phyloP scores from a whole-genome alignment of 2,329 filamentous ascomycete species.

The Hypoxylon rubiginosum region DNA sequence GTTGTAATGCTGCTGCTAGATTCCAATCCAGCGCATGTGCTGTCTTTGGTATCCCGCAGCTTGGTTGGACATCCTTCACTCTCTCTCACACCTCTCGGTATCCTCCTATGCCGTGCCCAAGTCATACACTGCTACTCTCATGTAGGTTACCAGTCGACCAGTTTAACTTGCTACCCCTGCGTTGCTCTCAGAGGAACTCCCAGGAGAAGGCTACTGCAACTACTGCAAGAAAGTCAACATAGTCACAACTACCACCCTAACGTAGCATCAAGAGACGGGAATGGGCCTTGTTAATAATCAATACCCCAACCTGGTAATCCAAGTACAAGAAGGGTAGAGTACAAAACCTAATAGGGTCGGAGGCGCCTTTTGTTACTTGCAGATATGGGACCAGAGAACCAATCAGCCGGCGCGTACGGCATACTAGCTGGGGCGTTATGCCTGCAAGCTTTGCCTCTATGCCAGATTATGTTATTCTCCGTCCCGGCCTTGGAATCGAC shows the following conservation, averaged over 20 bases:
- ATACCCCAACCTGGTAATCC: conserved; percentile 39
- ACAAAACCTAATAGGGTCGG: conserved; percentile 30
- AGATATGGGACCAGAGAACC: conserved; percentile 18
- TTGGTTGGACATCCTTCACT: conserved; percentile 17
- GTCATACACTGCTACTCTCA: conserved; percentile 7
- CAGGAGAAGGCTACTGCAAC: conserved; percentile 4
- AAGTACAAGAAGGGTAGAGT: conserved; percentile 37
- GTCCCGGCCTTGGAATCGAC: conserved; percentile 12
- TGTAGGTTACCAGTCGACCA: conserved; percentile 10
- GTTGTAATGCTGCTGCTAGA: conserved; percentile 16
- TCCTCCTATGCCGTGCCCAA: conserved; percentile 26
- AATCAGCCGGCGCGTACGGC: conserved; percentile 15
- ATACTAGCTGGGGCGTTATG: conserved; percentile 7
- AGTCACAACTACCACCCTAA: conserved; percentile 39
- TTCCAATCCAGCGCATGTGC: conserved; percentile 20
- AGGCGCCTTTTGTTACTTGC: conserved; percentile 27
- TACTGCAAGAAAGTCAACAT: conserved; percentile 35
- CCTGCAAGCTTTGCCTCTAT: conserved; percentile 16
- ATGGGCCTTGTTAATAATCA: conserved; percentile 27
- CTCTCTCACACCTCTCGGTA: conserved; percentile 18
- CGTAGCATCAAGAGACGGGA: conserved; percentile 35
- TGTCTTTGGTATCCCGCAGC: conserved; percentile 34
- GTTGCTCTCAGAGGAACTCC: conserved; percentile 26
- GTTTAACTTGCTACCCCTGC: conserved; percentile 25
- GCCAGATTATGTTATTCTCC: conserved; percentile 33